Percentiles rank a stretch among this genome's conserved stretches.
phyloP scores from a whole-genome alignment of 208 protist species.

The Lotmaria passim region DNA sequence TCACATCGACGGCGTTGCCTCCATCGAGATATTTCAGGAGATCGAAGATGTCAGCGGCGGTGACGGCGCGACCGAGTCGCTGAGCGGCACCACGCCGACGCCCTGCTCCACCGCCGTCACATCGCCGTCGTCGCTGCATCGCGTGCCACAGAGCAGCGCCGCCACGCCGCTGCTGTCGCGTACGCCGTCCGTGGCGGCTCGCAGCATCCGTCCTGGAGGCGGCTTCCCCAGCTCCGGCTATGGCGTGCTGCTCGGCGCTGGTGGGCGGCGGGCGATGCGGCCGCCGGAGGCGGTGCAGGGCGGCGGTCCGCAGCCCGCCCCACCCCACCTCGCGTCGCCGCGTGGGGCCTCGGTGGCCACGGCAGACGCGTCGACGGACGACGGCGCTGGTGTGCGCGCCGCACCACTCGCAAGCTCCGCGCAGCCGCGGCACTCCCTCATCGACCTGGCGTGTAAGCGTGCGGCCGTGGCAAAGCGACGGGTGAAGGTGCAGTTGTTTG shows the following conservation, averaged over 20 bases:
- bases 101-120: not conserved
- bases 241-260: slow-evolving; percentile 74
- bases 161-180: slow-evolving; percentile 13
- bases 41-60: slow-evolving; percentile 32
- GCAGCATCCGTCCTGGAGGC: slow-evolving; percentile 6
- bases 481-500: slow-evolving; percentile 87
- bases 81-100: slow-evolving; percentile 13
- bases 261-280: slow-evolving; percentile 80
- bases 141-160: slow-evolving; percentile 9
- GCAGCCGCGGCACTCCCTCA: slow-evolving; percentile 40
- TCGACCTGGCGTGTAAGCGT: slow-evolving; percentile 56
- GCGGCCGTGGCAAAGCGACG: slow-evolving; percentile 50
- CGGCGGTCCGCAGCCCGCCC: slow-evolving; percentile 4
- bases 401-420: not conserved
- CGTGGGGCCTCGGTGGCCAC: not conserved
- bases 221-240: slow-evolving; percentile 55
- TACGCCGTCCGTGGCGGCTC: slow-evolving; percentile 12
- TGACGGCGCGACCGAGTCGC: not conserved
- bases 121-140: slow-evolving; percentile 17
- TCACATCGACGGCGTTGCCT: slow-evolving; percentile 76
- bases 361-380: not conserved
- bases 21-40: slow-evolving; percentile 85
- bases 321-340: slow-evolving; percentile 6
- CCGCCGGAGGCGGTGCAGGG: slow-evolving; percentile 42
- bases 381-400: not conserved